Evolutionary conservation across 306 rosid genomes (phyloP).

Genomic region (Acacia melanoxylon): DNA sequence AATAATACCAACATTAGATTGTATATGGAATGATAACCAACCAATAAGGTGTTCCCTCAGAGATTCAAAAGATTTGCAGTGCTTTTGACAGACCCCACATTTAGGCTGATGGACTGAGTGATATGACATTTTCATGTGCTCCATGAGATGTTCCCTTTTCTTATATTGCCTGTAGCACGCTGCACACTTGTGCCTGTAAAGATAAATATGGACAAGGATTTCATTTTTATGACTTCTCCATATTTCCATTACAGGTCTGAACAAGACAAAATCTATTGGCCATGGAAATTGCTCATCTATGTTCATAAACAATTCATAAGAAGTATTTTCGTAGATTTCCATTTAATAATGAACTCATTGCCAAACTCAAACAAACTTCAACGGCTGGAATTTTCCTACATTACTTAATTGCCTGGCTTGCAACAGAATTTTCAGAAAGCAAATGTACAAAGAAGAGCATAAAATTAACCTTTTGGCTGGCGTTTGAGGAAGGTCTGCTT

Average conservation of each 20-base stretch:
- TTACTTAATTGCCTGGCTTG: not conserved
- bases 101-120: conserved; percentile 80
- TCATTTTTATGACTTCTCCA: not conserved
- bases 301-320: not conserved
- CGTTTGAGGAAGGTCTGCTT: conserved; percentile 21
- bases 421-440: not conserved
- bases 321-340: not conserved
- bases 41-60: conserved; percentile 77
- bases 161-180: conserved; percentile 85
- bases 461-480: conserved; percentile 27
- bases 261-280: not conserved
- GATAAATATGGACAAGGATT: not conserved
- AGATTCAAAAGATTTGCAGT: conserved; percentile 81
- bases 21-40: conserved; percentile 30
- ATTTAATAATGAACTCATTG: conserved; percentile 9
- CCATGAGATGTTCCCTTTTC: conserved; percentile 68
- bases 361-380: conserved; percentile 12
- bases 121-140: conserved; percentile 64
- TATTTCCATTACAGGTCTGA: not conserved
- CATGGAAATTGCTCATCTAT: not conserved
- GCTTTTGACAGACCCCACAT: conserved; percentile 71
- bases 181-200: conserved; percentile 64
- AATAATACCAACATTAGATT: conserved; percentile 7
- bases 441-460: not conserved
- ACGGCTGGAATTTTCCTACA: conserved; percentile 27